Evolutionary conservation across 176 grass and related monocot species (phyloP), one percentile per base, ranked within the genome.

Genomic region (Phragmites australis): DNA sequence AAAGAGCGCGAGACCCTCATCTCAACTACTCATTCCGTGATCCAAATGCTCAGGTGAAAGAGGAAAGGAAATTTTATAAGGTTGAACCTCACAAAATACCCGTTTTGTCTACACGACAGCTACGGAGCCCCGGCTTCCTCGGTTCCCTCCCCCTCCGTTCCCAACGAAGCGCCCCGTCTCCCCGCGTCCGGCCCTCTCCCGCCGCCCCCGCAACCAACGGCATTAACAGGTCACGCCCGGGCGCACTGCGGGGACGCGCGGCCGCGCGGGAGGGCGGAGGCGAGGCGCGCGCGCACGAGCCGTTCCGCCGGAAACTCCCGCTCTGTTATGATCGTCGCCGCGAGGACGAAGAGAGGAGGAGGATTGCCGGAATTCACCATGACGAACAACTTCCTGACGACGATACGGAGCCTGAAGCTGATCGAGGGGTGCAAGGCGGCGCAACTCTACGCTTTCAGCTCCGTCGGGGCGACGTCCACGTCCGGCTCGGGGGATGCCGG

Each of bases 381-480:
- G 96, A 85, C 91, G 81, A 99, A 99, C 64, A 92, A 98, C 84
- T 95, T 99, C 75, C 56, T 99, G 70, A 99, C 96, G 22, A 93
- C 90, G 29, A 94, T 98, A 65, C 88, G 88, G 47, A 98, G 95
- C 81, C 54, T 98, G 26, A 98, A 98, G 83, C 80, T 98, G 65
- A 91, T 98, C 57, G 92, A 98, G 46, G 95, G 92, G 18, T 98
- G 92, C 85, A 93, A 94, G 50, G 85, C 87, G 22, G 82, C 69
- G 17, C 95, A 90, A 85, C 85, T 90, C 44, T 94, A 92, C 73
- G 90, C 92, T 1, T 79, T 89, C 57, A 81, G 80, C 69, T 61
- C 82, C 4, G 58, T 65, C 26, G 65, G 48, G 39, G 21, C 78
- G 7, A 59, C 90, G 11, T 90, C 90, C 23, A 84, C 90, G 0